phyloP scores from a whole-genome alignment of 1,284 basidiomycete species.

The Melanopsichium pennsylvanicum region DNA sequence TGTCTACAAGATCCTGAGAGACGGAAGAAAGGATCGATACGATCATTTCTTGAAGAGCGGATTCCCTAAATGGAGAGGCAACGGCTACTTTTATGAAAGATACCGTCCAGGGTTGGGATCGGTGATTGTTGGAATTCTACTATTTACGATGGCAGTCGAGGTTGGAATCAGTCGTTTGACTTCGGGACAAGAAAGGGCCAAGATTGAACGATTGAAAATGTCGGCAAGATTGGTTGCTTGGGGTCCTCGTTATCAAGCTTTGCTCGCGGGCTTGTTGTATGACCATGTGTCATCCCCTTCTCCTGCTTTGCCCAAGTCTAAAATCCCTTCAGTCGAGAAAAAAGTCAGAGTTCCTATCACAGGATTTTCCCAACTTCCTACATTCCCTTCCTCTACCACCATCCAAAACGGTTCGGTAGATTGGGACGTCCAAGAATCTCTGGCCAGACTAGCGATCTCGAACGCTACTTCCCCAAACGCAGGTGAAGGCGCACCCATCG shows the following conservation, averaged over 20 bases:
- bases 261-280: constrained; percentile 10
- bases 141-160: constrained; percentile 39
- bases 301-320: neutral
- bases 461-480: constrained; percentile 15
- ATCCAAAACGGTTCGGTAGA: constrained; percentile 35
- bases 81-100: constrained; percentile 61
- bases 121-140: constrained; percentile 47
- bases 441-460: constrained; percentile 39
- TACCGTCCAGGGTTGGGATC: constrained; percentile 55
- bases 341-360: constrained; percentile 59
- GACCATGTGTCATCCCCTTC: neutral
- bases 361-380: constrained; percentile 51
- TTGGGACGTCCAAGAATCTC: constrained; percentile 57
- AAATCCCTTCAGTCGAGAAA: constrained; percentile 35
- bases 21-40: constrained; percentile 62
- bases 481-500: constrained; percentile 22
- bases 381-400: constrained; percentile 17
- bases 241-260: constrained; percentile 55
- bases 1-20: constrained; percentile 62
- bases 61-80: constrained; percentile 62
- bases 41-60: constrained; percentile 61
- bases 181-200: constrained; percentile 42
- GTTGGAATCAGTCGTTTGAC: constrained; percentile 40
- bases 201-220: constrained; percentile 46
- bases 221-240: constrained; percentile 52